Evolutionary conservation across 176 grass and related monocot species (phyloP).

Genomic region (Phragmites australis): DNA sequence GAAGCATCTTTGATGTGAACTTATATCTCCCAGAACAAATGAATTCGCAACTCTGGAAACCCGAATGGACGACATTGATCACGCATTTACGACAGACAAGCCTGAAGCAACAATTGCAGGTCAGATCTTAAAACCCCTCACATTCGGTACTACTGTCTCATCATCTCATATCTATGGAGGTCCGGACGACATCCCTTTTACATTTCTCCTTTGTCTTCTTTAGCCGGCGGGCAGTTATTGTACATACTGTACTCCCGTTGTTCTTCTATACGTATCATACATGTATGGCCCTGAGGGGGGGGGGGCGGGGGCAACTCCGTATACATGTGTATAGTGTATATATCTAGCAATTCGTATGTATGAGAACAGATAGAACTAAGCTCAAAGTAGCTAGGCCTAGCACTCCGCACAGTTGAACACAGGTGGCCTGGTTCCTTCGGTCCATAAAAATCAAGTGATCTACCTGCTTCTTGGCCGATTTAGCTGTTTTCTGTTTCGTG

Average conservation of each 20-base stretch:
- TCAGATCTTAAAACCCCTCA: slow-evolving; percentile 60
- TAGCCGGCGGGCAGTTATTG: slow-evolving; percentile 19
- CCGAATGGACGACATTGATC: slow-evolving; percentile 21
- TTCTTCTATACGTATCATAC: slow-evolving; percentile 24
- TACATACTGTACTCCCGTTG: background rate
- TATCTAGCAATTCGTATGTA: no score
- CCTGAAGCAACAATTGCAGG: slow-evolving; percentile 53
- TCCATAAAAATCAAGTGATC: no score
- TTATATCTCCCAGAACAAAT: slow-evolving; percentile 27
- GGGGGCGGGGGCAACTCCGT: no score
- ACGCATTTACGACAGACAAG: slow-evolving; percentile 31
- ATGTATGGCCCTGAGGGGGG: no score
- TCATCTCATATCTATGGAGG: slow-evolving; percentile 40
- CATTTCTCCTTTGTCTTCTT: slow-evolving; percentile 20
- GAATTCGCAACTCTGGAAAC: background rate
- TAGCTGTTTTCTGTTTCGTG: no score
- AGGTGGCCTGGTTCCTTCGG: no score
- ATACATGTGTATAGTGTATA: no score
- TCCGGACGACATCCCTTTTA: slow-evolving; percentile 39
- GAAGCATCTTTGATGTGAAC: slow-evolving; percentile 5
- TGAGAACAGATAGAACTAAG: no score
- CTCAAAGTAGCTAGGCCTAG: no score
- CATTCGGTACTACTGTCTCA: slow-evolving; percentile 26
- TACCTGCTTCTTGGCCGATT: no score
- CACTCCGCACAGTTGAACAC: no score